A percentile compares a stretch with the other conserved stretches of the same genome.
phyloP scores from a whole-genome alignment of 139 green algal genomes.

The Gonium pectorale region DNA sequence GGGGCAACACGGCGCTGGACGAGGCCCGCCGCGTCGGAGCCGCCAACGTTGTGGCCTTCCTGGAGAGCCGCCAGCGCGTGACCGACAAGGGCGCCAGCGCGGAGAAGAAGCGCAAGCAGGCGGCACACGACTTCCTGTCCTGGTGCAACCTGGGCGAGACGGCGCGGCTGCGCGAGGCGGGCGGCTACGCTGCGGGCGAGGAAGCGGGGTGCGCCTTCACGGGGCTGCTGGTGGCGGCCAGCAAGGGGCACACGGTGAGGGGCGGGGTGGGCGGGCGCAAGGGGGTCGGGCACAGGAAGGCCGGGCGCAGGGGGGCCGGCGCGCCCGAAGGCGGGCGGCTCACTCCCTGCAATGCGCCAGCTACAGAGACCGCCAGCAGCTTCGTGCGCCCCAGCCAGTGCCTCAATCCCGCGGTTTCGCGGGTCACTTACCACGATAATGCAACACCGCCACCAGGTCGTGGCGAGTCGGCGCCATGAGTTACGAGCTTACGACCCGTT shows the following conservation, averaged over 20 bases:
- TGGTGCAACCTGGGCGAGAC: not conserved
- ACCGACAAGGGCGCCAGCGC: not conserved
- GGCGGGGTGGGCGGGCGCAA: not conserved
- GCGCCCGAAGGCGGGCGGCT: not conserved
- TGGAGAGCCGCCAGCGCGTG: constrained; percentile 6
- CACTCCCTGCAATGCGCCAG: not conserved
- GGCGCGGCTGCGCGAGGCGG: not conserved
- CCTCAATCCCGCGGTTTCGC: not conserved
- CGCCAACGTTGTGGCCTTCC: constrained; percentile 35
- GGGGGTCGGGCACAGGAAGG: not conserved
- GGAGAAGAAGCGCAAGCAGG: constrained; percentile 7
- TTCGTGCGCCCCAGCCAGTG: not conserved
- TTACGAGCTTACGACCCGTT: too few relatives aligned
- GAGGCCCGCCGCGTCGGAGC: constrained; percentile 65
- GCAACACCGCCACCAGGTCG: too few relatives aligned
- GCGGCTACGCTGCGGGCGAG: not conserved
- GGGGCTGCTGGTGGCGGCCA: constrained; percentile 32
- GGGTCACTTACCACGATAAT: too few relatives aligned
- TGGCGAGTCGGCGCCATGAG: too few relatives aligned
- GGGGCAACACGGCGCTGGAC: constrained; percentile 63
- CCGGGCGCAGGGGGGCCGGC: not conserved
- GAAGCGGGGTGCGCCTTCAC: constrained; percentile 18
- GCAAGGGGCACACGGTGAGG: constrained; percentile 19
- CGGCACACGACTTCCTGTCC: not conserved
- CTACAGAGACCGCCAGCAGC: not conserved